A percentile compares a stretch with the other conserved stretches of the same genome.
Evolutionary conservation across 805 yeast genomes (phyloP).

Genomic region (Torulaspora quercuum): DNA sequence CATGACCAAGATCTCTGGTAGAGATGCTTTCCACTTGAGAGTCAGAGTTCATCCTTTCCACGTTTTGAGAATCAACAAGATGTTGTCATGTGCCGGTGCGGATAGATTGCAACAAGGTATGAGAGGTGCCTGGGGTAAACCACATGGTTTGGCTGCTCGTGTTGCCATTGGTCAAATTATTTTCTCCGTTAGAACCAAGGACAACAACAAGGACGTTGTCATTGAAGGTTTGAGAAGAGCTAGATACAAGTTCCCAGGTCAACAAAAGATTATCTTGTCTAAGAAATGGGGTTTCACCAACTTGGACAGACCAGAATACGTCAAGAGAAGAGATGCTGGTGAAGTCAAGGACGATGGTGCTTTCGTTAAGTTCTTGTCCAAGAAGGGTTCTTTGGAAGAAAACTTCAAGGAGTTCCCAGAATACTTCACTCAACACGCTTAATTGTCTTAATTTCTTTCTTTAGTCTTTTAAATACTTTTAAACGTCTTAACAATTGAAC

Average conservation of each 20-base stretch:
- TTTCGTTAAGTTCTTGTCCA: conserved; percentile 96
- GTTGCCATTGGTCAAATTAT: conserved; percentile 98
- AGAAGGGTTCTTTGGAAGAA: conserved; percentile 90
- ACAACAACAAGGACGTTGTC: conserved; percentile 94
- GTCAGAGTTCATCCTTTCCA: conserved; percentile 99
- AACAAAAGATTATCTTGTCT: conserved; percentile 97
- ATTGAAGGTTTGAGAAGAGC: conserved; percentile 99
- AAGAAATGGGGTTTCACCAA: conserved; percentile 99
- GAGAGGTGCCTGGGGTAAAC: conserved; percentile 99
- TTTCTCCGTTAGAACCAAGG: conserved; percentile 98
- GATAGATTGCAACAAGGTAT: conserved; percentile 99
- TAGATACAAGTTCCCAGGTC: conserved; percentile 99
- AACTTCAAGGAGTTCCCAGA: conserved; percentile 95
- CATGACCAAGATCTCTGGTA: conserved; percentile 95
- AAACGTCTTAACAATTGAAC: no score
- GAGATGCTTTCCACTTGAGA: conserved; percentile 99
- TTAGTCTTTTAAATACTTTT: no score
- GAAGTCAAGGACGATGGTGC: conserved; percentile 99
- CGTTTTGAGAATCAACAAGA: conserved; percentile 99
- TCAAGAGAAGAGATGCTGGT: conserved; percentile 90
- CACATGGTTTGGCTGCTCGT: conserved; percentile 99
- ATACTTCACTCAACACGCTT: conserved; percentile 51
- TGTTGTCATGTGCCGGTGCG: conserved; percentile 99
- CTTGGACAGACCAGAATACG: conserved; percentile 96
- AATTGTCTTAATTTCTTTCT: conserved; percentile 23